A percentile compares a stretch with the other conserved stretches of the same genome.
Conservation (phyloP, 768 basidiomycete species). For the Infundibulicybe gibba region DNA sequence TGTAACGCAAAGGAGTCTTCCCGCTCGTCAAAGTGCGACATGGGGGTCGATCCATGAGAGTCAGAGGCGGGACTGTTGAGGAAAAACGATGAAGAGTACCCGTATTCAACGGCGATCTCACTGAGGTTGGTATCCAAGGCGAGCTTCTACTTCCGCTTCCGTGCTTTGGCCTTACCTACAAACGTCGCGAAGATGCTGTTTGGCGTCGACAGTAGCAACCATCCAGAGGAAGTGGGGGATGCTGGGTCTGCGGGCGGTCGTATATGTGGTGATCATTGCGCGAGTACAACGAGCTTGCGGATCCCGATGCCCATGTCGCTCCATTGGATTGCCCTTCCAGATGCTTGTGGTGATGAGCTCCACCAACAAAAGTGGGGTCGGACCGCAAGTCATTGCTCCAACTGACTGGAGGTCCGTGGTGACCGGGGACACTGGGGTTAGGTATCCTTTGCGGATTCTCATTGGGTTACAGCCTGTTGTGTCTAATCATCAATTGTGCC, state of each 20-base stretch:
- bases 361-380: constrained; percentile 36
- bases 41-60: constrained; percentile 29
- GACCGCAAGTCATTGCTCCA: constrained; percentile 61
- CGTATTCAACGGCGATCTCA: constrained; percentile 68
- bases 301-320: constrained; percentile 55
- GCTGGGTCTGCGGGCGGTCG: constrained; percentile 45
- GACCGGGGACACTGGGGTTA: constrained; percentile 19
- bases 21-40: too few species aligned
- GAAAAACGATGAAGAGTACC: constrained; percentile 55
- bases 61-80: constrained; percentile 39
- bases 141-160: constrained; percentile 42
- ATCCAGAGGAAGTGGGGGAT: constrained; percentile 34
- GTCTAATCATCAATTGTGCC: not conserved
- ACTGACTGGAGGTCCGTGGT: constrained; percentile 33
- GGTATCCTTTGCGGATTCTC: constrained; percentile 38
- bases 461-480: too few species aligned
- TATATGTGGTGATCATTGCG: constrained; percentile 30
- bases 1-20: constrained; percentile 27
- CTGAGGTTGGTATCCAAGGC: constrained; percentile 57
- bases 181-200: constrained; percentile 43
- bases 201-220: constrained; percentile 58
- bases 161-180: constrained; percentile 28
- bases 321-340: constrained; percentile 39
- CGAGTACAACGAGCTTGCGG: constrained; percentile 41
- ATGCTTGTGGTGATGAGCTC: constrained; percentile 22